Percentiles rank a stretch among this genome's conserved stretches.
Conservation (phyloP, 371 early-diverging fungal species). For the Mortierella sp. region DNA sequence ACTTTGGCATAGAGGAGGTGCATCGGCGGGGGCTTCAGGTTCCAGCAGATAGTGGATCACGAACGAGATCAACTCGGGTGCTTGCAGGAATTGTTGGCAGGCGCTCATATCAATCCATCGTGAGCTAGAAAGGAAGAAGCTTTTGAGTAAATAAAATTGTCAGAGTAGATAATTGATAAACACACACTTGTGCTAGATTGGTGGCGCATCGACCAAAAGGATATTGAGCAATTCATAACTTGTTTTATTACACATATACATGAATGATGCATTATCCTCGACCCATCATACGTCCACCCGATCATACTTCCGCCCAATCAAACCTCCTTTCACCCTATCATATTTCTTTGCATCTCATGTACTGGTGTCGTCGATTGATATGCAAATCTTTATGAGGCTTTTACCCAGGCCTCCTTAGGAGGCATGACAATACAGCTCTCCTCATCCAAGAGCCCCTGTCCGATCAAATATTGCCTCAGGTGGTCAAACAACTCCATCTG, state of each 20-base stretch:
- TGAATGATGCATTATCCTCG: not conserved
- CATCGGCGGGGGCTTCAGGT: not conserved
- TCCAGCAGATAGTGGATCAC: not conserved
- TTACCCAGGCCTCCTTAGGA: constrained; percentile 52
- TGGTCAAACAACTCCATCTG: constrained; percentile 71
- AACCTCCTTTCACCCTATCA: not conserved
- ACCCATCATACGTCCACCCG: too few relatives aligned
- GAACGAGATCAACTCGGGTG: not conserved
- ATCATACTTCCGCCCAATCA: not conserved
- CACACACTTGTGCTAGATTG: not conserved
- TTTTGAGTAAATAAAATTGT: too few relatives aligned
- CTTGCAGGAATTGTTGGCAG: not conserved
- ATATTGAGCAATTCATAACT: not conserved
- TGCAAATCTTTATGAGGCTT: not conserved
- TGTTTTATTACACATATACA: not conserved
- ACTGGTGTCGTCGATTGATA: not conserved
- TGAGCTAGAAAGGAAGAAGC: not conserved
- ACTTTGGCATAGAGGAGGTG: not conserved
- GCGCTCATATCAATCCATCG: not conserved
- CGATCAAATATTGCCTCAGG: constrained; percentile 68
- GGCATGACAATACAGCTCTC: constrained; percentile 50
- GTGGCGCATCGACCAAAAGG: not conserved
- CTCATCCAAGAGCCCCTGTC: constrained; percentile 66
- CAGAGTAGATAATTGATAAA: too few relatives aligned
- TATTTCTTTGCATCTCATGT: not conserved